Conservation (phyloP, 202 grass and related monocot genomes). For the Hordeum pubiflorum region DNA sequence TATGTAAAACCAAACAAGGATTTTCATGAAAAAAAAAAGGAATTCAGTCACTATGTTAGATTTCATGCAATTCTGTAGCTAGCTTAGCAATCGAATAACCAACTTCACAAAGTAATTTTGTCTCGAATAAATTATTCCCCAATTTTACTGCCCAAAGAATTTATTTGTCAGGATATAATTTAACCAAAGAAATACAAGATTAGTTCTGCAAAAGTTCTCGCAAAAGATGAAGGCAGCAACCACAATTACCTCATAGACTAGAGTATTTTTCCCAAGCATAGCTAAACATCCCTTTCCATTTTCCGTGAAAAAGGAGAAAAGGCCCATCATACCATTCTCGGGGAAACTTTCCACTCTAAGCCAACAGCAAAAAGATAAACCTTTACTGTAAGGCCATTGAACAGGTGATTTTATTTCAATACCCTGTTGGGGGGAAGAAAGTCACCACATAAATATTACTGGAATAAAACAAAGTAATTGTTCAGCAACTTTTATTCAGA, state of each 20-base stretch:
- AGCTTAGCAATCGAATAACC: constrained; percentile 4
- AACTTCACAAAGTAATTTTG: constrained; percentile 10
- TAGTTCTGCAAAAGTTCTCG: constrained; percentile 15
- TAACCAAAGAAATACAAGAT: background rate
- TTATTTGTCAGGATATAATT: background rate
- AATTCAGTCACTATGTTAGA: background rate
- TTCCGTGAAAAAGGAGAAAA: constrained; percentile 95
- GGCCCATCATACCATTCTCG: constrained; percentile 83
- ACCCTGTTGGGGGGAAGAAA: constrained; percentile 43
- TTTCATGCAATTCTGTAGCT: background rate
- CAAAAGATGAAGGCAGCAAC: background rate
- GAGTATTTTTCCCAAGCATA: constrained; percentile 77
- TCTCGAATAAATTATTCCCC: background rate
- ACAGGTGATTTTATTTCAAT: constrained; percentile 85
- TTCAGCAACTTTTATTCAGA: background rate
- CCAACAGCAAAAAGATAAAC: constrained; percentile 94
- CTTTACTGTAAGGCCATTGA: constrained; percentile 92
- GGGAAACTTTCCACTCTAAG: constrained; percentile 80
- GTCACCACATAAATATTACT: constrained; percentile 23
- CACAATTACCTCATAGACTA: constrained; percentile 82
- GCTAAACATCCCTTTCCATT: constrained; percentile 86
- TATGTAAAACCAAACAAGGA: constrained; percentile 12
- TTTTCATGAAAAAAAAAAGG: background rate
- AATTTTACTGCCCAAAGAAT: background rate
- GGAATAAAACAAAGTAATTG: background rate